These are phyloP conservation scores for Penicillium turbatum DNA, from an alignment of 495 filamentous ascomycete species.

Conservation along the genomic window DNA sequence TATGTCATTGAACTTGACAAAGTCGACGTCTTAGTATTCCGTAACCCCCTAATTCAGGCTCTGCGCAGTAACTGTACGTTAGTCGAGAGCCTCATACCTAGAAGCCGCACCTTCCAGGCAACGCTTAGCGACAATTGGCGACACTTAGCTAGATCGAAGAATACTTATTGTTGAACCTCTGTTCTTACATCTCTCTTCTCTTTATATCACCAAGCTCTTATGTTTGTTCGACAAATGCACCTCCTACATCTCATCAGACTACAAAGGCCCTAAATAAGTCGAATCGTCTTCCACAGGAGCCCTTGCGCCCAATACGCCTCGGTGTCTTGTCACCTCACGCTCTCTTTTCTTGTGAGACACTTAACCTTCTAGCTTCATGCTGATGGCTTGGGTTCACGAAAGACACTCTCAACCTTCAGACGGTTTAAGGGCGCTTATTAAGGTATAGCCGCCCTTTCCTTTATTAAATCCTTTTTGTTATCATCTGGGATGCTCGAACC, in stretches of 20 bases:
- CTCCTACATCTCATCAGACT: background rate
- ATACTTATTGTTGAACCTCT: too few species aligned
- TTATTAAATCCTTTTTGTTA: background rate
- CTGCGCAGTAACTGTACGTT: too few species aligned
- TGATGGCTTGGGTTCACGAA: background rate
- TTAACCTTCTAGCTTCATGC: background rate
- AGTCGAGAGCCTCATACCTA: too few species aligned
- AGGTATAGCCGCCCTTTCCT: background rate
- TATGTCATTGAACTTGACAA: too few species aligned
- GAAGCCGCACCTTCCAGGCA: too few species aligned
- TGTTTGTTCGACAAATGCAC: background rate
- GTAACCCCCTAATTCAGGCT: too few species aligned
- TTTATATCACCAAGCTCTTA: background rate
- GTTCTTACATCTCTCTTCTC: background rate
- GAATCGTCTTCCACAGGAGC: background rate
- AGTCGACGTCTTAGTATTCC: too few species aligned
- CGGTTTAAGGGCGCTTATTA: background rate
- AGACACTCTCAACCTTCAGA: background rate
- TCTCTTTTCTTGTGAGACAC: background rate
- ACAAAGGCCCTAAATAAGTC: background rate
- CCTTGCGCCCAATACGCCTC: background rate
- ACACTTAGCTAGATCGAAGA: too few species aligned
- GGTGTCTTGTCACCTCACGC: background rate
- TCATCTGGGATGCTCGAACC: background rate
- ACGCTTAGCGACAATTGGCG: too few species aligned